These are phyloP conservation scores for Orbilia ellipsospora DNA, from an alignment of 2,329 filamentous ascomycete genomes.

Conservation along the genomic window DNA sequence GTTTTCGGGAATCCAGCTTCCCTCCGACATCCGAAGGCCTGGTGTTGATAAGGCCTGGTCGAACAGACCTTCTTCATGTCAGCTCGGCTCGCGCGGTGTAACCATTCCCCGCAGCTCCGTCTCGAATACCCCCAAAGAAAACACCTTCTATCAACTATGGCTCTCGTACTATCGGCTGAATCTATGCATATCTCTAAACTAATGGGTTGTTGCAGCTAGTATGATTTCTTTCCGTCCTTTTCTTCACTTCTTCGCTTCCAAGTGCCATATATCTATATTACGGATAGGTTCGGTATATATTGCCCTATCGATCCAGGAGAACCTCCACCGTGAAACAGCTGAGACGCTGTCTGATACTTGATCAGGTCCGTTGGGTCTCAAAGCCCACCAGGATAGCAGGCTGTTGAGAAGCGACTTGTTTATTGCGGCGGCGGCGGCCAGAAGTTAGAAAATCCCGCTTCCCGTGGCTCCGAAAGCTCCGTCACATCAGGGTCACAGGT, in stretches of 20 bases:
- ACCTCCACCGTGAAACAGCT: constrained; percentile 1
- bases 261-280: no score
- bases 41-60: background rate
- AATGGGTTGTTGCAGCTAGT: no score
- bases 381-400: constrained; percentile 11
- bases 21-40: constrained; percentile 35
- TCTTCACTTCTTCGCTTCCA: no score
- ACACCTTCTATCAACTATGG: no score
- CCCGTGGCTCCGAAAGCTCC: constrained; percentile 13
- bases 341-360: constrained; percentile 18
- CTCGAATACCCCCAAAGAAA: background rate
- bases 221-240: no score
- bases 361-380: constrained; percentile 1
- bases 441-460: constrained; percentile 2
- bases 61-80: background rate
- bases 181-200: no score
- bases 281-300: no score
- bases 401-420: no score
- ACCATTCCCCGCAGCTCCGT: background rate
- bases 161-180: no score
- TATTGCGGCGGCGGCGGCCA: no score
- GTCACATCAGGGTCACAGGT: background rate
- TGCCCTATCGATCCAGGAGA: background rate
- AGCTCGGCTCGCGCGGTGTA: constrained; percentile 2
- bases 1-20: constrained; percentile 7